A percentile compares a stretch with the other conserved stretches of the same genome.
Evolutionary conservation across 805 yeast genomes (phyloP).

Genomic region (Metschnikowia cerradonensis): DNA sequence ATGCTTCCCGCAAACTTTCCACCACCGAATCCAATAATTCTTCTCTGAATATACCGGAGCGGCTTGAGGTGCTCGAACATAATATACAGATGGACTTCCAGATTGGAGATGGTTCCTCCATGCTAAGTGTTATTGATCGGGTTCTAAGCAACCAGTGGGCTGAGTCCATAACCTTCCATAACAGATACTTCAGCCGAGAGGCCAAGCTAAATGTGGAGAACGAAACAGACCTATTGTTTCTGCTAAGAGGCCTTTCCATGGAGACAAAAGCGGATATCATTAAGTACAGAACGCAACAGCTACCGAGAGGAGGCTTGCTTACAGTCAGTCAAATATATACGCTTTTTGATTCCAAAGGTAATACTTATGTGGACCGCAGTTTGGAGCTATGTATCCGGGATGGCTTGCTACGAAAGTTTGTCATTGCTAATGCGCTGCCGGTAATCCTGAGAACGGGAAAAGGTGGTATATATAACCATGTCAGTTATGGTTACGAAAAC

Average conservation of each 20-base stretch:
- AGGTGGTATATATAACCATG: constrained; percentile 12
- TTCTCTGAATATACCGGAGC: constrained; percentile 6
- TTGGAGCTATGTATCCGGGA: constrained; percentile 34
- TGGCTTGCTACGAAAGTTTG: constrained; percentile 36
- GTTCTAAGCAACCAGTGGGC: constrained; percentile 37
- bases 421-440: constrained; percentile 43
- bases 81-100: constrained; percentile 40
- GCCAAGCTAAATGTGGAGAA: constrained; percentile 9
- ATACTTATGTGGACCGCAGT: constrained; percentile 48
- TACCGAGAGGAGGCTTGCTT: constrained; percentile 37
- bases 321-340: constrained; percentile 49
- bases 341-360: constrained; percentile 39
- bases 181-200: constrained; percentile 17
- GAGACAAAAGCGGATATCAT: constrained; percentile 34
- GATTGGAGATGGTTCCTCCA: constrained; percentile 26
- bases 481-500: constrained; percentile 42
- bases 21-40: neutral
- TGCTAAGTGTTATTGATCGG: constrained; percentile 30
- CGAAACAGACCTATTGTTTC: constrained; percentile 30
- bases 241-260: constrained; percentile 32
- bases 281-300: constrained; percentile 27
- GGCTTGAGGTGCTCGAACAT: constrained; percentile 25
- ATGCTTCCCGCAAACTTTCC: constrained; percentile 1
- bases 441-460: constrained; percentile 39
- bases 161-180: constrained; percentile 29